Evolutionary conservation across 805 yeast species (phyloP).

Genomic region (Metschnikowia colocasiae): DNA sequence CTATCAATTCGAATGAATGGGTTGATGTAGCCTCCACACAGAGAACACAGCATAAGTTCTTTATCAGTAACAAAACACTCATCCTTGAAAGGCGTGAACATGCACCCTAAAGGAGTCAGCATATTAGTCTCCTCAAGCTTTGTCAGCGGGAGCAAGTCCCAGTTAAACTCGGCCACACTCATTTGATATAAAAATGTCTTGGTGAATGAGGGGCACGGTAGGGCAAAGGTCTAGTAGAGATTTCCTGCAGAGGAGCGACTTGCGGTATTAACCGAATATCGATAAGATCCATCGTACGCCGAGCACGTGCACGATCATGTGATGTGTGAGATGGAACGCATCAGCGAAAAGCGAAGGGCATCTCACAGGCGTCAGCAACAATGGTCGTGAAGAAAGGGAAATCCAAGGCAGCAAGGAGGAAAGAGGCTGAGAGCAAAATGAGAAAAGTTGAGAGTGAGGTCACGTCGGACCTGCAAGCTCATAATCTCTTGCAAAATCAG

Average conservation of each 20-base stretch:
- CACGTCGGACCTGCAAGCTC: conserved; percentile 59
- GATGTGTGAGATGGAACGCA: not conserved
- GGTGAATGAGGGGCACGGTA: not conserved
- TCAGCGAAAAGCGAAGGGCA: conserved; percentile 9
- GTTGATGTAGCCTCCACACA: conserved; percentile 28
- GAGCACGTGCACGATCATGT: not conserved
- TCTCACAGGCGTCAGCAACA: conserved; percentile 15
- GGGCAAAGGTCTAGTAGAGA: not conserved
- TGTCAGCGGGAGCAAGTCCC: conserved; percentile 53
- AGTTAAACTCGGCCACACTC: conserved; percentile 55
- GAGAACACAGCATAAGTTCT: conserved; percentile 23
- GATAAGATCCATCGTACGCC: not conserved
- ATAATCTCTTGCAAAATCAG: conserved; percentile 57
- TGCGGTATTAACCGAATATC: conserved; percentile 1
- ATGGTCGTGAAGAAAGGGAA: conserved; percentile 53
- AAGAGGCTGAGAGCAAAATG: conserved; percentile 47
- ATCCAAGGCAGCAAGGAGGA: conserved; percentile 57
- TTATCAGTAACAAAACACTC: conserved; percentile 7
- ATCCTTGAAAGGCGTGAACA: conserved; percentile 27
- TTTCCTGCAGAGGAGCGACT: not conserved
- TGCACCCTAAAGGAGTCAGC: conserved; percentile 36
- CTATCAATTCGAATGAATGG: conserved; percentile 30
- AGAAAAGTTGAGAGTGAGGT: conserved; percentile 66
- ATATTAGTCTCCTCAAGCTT: conserved; percentile 32
- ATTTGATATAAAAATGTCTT: not conserved